These are phyloP conservation scores for Stipa capillata DNA, from an alignment of 176 grass and related monocot genomes.

Conservation along the genomic window DNA sequence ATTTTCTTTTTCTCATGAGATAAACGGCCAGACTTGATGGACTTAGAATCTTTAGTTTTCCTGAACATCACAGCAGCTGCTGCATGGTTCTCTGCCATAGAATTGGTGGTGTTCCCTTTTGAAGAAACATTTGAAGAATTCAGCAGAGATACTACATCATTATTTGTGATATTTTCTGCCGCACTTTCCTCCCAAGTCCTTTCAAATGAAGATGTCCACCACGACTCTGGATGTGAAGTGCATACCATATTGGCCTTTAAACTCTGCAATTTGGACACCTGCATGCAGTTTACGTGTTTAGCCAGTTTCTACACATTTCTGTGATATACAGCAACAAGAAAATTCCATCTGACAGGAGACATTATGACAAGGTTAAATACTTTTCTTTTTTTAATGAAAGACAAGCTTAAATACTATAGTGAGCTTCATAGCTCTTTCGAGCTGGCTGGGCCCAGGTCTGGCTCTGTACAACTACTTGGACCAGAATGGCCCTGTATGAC, in stretches of 20 bases:
- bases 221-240: slow-evolving; percentile 73
- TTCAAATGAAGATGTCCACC: slow-evolving; percentile 74
- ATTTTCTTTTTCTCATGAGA: slow-evolving; percentile 90
- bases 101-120: slow-evolving; percentile 57
- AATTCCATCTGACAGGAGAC: background rate
- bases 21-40: slow-evolving; percentile 59
- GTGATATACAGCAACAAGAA: background rate
- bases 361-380: background rate
- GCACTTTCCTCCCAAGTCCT: slow-evolving; percentile 66
- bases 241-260: slow-evolving; percentile 98
- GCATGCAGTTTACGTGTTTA: slow-evolving; percentile 26
- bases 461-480: background rate
- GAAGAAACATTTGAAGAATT: slow-evolving; percentile 50
- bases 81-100: slow-evolving; percentile 42
- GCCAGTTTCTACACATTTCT: background rate
- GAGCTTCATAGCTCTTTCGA: background rate
- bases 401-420: background rate
- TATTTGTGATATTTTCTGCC: slow-evolving; percentile 45
- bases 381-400: background rate
- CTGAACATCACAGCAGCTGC: slow-evolving; percentile 42
- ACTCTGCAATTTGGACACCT: slow-evolving; percentile 90
- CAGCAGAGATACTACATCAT: slow-evolving; percentile 53
- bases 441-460: background rate
- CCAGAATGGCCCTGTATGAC: slow-evolving; percentile 1
- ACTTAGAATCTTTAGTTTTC: slow-evolving; percentile 76